Percentiles rank a stretch among this genome's conserved stretches.
phyloP scores from a whole-genome alignment of 495 filamentous ascomycete species.

The Endocarpon pusillum region DNA sequence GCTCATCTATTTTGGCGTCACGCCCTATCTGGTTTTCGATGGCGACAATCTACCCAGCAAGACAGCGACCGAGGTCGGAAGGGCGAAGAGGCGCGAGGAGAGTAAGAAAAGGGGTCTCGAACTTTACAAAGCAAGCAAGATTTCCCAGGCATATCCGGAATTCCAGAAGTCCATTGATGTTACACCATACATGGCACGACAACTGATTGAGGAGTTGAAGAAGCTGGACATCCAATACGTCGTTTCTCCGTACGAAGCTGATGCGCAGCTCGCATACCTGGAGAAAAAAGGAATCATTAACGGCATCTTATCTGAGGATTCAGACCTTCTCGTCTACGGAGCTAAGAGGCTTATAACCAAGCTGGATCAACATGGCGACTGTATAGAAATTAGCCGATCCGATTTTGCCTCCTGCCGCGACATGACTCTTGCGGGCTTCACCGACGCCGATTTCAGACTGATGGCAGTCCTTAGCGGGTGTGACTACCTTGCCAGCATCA shows the following conservation, averaged over 20 bases:
- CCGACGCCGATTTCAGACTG: constrained; percentile 70
- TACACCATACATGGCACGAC: constrained; percentile 84
- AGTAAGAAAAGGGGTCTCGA: constrained; percentile 60
- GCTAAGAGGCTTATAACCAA: constrained; percentile 83
- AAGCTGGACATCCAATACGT: constrained; percentile 63
- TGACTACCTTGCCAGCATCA: constrained; percentile 77
- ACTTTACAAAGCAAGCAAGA: constrained; percentile 59
- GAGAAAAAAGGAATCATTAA: constrained; percentile 67
- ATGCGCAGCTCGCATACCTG: constrained; percentile 87
- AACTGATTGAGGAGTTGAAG: constrained; percentile 84
- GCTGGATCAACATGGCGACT: constrained; percentile 83
- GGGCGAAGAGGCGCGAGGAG: constrained; percentile 51
- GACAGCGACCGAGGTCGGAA: constrained; percentile 66
- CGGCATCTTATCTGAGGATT: constrained; percentile 91
- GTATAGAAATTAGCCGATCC: constrained; percentile 71
- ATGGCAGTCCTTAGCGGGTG: constrained; percentile 99
- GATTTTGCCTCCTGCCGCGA: constrained; percentile 82
- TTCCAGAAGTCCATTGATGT: constrained; percentile 94
- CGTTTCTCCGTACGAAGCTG: constrained; percentile 94
- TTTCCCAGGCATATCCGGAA: constrained; percentile 64
- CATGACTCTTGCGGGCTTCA: constrained; percentile 80
- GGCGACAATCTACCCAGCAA: constrained; percentile 93
- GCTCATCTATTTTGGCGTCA: constrained; percentile 83
- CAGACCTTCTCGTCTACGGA: constrained; percentile 89
- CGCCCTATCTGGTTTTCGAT: constrained; percentile 87